Conservation (phyloP, 345 rosid genomes). For the Atalantia buxifolia region DNA sequence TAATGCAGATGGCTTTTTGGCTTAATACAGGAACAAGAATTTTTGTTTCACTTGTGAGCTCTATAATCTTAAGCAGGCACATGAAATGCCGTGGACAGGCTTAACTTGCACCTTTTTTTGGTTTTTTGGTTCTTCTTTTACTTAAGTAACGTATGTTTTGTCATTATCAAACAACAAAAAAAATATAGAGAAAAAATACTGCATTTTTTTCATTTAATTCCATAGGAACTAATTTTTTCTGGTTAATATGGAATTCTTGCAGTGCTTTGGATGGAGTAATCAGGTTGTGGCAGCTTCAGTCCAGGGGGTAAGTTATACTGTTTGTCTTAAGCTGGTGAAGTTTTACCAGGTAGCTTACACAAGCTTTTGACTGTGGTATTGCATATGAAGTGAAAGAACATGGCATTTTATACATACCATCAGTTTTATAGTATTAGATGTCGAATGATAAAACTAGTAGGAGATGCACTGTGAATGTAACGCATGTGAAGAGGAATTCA, state of each 20-base stretch:
- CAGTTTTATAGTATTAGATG: neutral
- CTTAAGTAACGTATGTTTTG: neutral
- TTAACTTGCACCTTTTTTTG: neutral
- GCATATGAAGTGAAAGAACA: neutral
- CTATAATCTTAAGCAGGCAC: neutral
- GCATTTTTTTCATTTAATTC: neutral
- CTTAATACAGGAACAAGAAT: neutral
- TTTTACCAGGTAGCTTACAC: neutral
- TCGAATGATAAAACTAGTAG: neutral
- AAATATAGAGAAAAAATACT: neutral
- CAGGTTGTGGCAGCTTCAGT: conserved; percentile 54
- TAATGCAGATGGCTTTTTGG: neutral
- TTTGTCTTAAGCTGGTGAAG: neutral
- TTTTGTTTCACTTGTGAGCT: neutral
- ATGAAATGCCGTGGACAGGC: neutral
- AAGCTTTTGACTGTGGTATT: neutral
- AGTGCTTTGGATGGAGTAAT: conserved; percentile 61
- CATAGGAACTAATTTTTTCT: conserved; percentile 22
- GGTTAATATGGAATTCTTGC: conserved; percentile 11
- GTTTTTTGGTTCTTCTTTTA: neutral
- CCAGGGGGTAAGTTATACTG: conserved; percentile 35
- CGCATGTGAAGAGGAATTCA: conserved; percentile 3
- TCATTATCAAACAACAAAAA: neutral
- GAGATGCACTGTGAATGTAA: neutral
- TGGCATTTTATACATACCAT: neutral